phyloP scores from a whole-genome alignment of 2,329 filamentous ascomycete species.

The Fusarium phyllophilum region DNA sequence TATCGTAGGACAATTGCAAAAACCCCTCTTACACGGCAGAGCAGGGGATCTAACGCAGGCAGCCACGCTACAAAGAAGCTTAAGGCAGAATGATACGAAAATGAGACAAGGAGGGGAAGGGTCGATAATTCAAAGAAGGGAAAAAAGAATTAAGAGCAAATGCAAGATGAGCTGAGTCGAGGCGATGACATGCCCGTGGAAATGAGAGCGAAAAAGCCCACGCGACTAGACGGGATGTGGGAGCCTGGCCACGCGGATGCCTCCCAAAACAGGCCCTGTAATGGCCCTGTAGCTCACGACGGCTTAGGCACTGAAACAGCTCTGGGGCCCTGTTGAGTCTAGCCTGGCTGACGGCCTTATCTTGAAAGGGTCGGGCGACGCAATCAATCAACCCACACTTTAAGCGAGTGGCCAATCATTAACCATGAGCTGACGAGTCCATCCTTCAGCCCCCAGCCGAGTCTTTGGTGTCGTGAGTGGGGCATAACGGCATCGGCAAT shows the following conservation, averaged over 20 bases:
- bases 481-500: slow-evolving; percentile 32
- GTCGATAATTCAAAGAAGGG: slow-evolving; percentile 2
- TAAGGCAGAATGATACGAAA: slow-evolving; percentile 27
- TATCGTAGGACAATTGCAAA: background rate
- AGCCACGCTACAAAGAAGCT: slow-evolving; percentile 12
- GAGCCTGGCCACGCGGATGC: slow-evolving; percentile 26
- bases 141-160: background rate
- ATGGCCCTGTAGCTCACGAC: slow-evolving; percentile 7
- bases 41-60: slow-evolving; percentile 3
- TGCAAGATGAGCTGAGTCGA: background rate
- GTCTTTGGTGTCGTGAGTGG: slow-evolving; percentile 21
- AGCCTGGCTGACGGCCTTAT: slow-evolving; percentile 14
- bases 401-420: slow-evolving; percentile 42
- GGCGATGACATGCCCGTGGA: slow-evolving; percentile 10
- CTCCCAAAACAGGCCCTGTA: slow-evolving; percentile 17
- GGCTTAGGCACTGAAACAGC: slow-evolving; percentile 17
- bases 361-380: slow-evolving; percentile 26
- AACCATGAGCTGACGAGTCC: slow-evolving; percentile 50
- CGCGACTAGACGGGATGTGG: slow-evolving; percentile 32
- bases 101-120: slow-evolving; percentile 4
- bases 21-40: slow-evolving; percentile 9
- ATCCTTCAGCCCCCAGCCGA: slow-evolving; percentile 31
- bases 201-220: slow-evolving; percentile 20
- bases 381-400: slow-evolving; percentile 34
- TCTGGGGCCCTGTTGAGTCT: slow-evolving; percentile 11